Evolutionary conservation across 768 basidiomycete species (phyloP).

Genomic region (Pilatotrama ljubarskyi): DNA sequence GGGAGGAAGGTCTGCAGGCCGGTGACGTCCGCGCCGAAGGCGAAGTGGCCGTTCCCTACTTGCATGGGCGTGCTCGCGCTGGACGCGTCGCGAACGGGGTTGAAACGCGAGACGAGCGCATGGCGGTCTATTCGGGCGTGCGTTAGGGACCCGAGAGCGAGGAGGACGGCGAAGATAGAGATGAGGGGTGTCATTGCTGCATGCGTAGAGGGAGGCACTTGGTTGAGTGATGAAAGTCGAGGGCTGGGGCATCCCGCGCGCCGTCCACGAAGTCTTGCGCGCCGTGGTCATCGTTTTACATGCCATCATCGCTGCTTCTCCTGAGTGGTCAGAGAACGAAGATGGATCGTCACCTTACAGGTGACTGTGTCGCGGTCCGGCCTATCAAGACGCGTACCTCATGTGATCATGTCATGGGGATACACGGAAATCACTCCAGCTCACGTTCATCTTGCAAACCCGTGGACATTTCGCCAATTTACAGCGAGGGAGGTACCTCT

Average conservation of each 20-base stretch:
- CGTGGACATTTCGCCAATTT: too few species aligned
- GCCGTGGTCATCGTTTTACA: neutral
- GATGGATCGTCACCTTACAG: neutral
- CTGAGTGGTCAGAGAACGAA: neutral
- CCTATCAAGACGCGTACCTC: neutral
- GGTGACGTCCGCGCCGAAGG: constrained; percentile 59
- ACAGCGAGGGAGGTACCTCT: too few species aligned
- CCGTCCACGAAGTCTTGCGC: neutral
- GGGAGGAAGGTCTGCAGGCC: constrained; percentile 59
- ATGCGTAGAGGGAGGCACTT: neutral
- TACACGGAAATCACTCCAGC: too few species aligned
- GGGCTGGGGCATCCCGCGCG: neutral
- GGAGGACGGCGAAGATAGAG: neutral
- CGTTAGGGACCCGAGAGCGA: neutral
- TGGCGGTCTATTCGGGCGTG: constrained; percentile 32
- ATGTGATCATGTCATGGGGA: constrained; percentile 7
- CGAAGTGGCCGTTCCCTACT: constrained; percentile 63
- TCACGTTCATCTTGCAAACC: too few species aligned
- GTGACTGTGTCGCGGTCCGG: constrained; percentile 4
- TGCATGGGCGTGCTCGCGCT: constrained; percentile 53
- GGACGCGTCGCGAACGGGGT: constrained; percentile 50
- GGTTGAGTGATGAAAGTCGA: neutral
- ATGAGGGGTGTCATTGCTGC: neutral
- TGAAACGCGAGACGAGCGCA: constrained; percentile 48
- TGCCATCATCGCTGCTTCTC: neutral